These are phyloP conservation scores for Gamsiella multidivaricata DNA, from an alignment of 192 early-diverging fungal species.

Conservation along the genomic window DNA sequence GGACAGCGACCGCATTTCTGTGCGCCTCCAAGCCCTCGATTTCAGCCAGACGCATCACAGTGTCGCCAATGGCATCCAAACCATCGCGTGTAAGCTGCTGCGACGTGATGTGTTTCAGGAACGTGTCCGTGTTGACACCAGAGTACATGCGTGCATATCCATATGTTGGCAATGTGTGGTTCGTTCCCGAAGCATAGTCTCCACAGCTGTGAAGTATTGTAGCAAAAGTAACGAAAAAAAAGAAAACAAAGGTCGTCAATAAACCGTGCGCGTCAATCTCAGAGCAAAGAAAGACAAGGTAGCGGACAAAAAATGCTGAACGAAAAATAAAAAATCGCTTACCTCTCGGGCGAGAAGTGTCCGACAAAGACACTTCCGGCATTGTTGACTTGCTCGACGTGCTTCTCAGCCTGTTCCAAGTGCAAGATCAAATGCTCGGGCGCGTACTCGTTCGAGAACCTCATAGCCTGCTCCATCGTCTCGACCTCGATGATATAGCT, in stretches of 20 bases:
- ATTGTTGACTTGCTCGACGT: conserved; percentile 77
- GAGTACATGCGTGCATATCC: conserved; percentile 99
- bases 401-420: conserved; percentile 75
- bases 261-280: too few species aligned
- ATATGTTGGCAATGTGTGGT: conserved; percentile 99
- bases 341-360: conserved; percentile 94
- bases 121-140: conserved; percentile 95
- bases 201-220: conserved; percentile 74
- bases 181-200: conserved; percentile 99
- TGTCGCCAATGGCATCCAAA: conserved; percentile 83
- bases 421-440: conserved; percentile 99
- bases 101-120: conserved; percentile 97
- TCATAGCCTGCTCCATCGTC: conserved; percentile 79
- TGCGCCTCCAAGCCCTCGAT: conserved; percentile 98
- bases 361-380: conserved; percentile 99
- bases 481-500: conserved; percentile 80
- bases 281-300: not conserved
- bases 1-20: conserved; percentile 94
- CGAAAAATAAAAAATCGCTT: conserved; percentile 7
- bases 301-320: not conserved
- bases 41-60: conserved; percentile 95
- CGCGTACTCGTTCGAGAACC: conserved; percentile 96
- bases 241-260: not conserved
- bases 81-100: conserved; percentile 93
- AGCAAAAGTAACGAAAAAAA: not conserved